Conservation (phyloP, 164 flowering plant species). For the Liriodendron chinense region DNA sequence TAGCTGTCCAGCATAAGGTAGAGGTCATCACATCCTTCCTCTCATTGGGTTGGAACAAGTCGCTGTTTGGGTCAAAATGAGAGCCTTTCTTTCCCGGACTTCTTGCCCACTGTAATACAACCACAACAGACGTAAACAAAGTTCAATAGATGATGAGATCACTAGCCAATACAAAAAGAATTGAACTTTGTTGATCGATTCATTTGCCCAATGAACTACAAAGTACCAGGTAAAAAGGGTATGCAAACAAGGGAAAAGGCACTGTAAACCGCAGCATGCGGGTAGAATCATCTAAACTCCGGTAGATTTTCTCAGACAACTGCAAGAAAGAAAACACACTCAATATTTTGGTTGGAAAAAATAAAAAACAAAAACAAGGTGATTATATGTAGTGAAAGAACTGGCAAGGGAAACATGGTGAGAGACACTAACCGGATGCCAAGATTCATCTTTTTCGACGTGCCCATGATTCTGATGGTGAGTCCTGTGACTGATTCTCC, state of each 20-base stretch:
- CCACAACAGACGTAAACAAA: background rate
- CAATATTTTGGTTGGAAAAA: background rate
- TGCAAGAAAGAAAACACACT: conserved; percentile 17
- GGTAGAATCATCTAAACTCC: conserved; percentile 37
- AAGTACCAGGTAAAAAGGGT: conserved; percentile 65
- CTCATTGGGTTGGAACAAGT: conserved; percentile 70
- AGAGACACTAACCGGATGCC: conserved; percentile 40
- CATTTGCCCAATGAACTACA: background rate
- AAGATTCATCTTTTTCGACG: conserved; percentile 51
- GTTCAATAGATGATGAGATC: background rate
- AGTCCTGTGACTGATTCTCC: conserved; percentile 66
- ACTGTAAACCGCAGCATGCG: conserved; percentile 40
- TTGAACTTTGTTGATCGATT: background rate
- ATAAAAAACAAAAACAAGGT: background rate
- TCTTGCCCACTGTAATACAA: conserved; percentile 63
- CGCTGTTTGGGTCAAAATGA: conserved; percentile 76
- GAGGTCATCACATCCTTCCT: conserved; percentile 74
- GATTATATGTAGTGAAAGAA: background rate
- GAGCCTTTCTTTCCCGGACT: conserved; percentile 96
- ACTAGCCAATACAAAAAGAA: background rate
- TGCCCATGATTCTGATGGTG: conserved; percentile 67
- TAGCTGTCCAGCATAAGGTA: conserved; percentile 71
- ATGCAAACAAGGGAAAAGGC: conserved; percentile 77
- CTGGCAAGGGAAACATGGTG: background rate
- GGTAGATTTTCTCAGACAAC: conserved; percentile 62